Evolutionary conservation across 140 eudicot species (phyloP).

Genomic region (Bidens hawaiensis): DNA sequence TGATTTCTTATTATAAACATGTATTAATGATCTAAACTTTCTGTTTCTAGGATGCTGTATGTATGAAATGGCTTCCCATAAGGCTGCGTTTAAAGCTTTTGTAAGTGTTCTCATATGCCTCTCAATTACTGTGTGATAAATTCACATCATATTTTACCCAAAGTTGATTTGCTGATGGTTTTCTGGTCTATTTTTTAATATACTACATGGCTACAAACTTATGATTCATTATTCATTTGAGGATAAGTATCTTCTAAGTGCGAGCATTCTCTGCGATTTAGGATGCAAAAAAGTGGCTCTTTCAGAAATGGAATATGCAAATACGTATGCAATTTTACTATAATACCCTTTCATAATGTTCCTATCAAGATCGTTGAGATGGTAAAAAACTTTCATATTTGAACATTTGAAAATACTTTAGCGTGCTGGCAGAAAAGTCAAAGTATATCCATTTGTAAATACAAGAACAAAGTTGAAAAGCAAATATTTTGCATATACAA

Average conservation of each 20-base stretch:
- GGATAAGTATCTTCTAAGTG: not conserved
- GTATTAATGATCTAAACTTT: slow-evolving; percentile 12
- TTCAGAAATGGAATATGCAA: not conserved
- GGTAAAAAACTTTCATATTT: not conserved
- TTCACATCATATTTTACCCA: not conserved
- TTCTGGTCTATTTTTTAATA: not conserved
- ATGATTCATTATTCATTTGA: not conserved
- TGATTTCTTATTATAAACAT: not conserved
- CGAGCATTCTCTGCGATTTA: not conserved
- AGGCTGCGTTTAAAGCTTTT: slow-evolving; percentile 97
- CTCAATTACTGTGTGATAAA: no score
- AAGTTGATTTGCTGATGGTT: slow-evolving; percentile 2
- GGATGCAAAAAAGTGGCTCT: slow-evolving; percentile 1
- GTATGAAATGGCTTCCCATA: slow-evolving; percentile 88
- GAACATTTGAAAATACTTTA: not conserved
- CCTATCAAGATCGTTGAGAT: not conserved
- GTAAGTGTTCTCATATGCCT: slow-evolving; percentile 59
- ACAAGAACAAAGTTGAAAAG: no score
- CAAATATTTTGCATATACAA: not conserved
- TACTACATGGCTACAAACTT: not conserved
- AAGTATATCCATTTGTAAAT: slow-evolving; percentile 4
- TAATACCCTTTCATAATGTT: not conserved
- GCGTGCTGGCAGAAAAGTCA: not conserved
- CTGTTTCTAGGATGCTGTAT: slow-evolving; percentile 82
- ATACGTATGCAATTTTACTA: not conserved